These are phyloP conservation scores for thale cress (Arabidopsis thaliana) DNA, from an alignment of 345 rosid species.

Conservation along the genomic window TAIR10.1 NC_003076.8:430001-430500, in stretches of 20 bases:
- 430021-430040: constrained; percentile 1
- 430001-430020: constrained; percentile 49
- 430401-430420: constrained; percentile 54
- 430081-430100: constrained; percentile 62
- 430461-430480: constrained; percentile 34
- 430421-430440: constrained; percentile 66
- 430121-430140: constrained; percentile 54
- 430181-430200: not conserved
- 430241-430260: constrained; percentile 59
- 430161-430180: not conserved
- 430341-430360: not conserved
- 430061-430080: constrained; percentile 45
- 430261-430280: constrained; percentile 54
- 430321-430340: too few relatives aligned
- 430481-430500: not conserved
- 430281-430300: constrained; percentile 45
- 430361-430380: constrained; percentile 48
- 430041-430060: not conserved
- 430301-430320: not conserved
- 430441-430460: constrained; percentile 52
- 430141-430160: not conserved
- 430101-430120: constrained; percentile 81
- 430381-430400: constrained; percentile 51
- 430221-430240: constrained; percentile 69
- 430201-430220: constrained; percentile 49